phyloP scores from a whole-genome alignment of 371 early-diverging fungal species.

The Mucor piriformis region DNA sequence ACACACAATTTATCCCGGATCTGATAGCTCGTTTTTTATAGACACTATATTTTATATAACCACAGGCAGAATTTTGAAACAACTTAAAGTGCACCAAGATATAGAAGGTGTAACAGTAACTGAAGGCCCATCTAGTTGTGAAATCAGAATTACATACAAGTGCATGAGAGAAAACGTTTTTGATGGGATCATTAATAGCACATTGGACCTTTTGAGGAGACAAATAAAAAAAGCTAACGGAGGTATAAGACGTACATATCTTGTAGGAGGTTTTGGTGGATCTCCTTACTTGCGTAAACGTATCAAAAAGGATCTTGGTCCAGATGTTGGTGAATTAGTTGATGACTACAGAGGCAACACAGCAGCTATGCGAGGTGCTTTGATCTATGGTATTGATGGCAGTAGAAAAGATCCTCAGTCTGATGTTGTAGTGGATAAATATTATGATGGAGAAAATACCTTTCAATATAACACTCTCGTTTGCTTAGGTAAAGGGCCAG shows the following conservation, averaged over 20 bases:
- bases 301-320: not conserved
- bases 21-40: too few relatives aligned
- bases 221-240: slow-evolving; percentile 11
- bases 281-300: slow-evolving; percentile 11
- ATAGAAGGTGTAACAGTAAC: not conserved
- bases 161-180: slow-evolving; percentile 10
- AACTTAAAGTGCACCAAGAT: too few relatives aligned
- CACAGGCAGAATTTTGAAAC: too few relatives aligned
- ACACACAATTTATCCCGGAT: too few relatives aligned
- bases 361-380: slow-evolving; percentile 14
- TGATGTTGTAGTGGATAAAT: not conserved
- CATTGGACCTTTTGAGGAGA: slow-evolving; percentile 3
- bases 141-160: not conserved
- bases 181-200: slow-evolving; percentile 16
- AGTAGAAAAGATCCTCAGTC: slow-evolving; percentile 9
- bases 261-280: slow-evolving; percentile 22
- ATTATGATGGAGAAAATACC: not conserved
- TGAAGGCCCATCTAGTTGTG: not conserved
- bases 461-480: not conserved
- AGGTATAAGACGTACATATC: slow-evolving; percentile 4
- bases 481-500: slow-evolving; percentile 5
- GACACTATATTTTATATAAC: too few relatives aligned
- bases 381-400: slow-evolving; percentile 9
- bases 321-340: not conserved
- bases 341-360: slow-evolving; percentile 1